Base-by-base conservation (phyloP, 2,329 filamentous ascomycete genomes). In the Colletotrichum sp. region DNA sequence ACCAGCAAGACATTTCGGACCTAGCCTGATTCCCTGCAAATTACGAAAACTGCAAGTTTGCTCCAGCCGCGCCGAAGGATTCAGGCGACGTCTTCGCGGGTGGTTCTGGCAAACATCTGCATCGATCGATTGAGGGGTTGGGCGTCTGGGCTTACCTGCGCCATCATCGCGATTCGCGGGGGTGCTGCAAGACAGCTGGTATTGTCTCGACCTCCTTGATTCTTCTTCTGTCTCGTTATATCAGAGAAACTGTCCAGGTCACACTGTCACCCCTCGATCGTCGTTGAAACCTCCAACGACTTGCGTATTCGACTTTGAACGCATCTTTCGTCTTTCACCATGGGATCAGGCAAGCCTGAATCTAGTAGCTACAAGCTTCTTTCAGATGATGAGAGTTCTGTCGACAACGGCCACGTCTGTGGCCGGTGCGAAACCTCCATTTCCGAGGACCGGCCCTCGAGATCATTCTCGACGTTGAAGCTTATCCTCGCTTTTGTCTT, bases 111-210 rank as follows among this genome's bases (percentile, higher is more conserved):
- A 52, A 52, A 52, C 43, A 21, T 21, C n/a, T 52, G 1, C 43
- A 52, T 52, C 43, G n/a, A 5, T 52, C n/a, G n/a, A 52, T 52
- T 52, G 43, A 52, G 10, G 3, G 10, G 5, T 52, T 13, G 43
- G 1, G 0, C 4, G n/a, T 21, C 43, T 3, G n/a, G 43, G n/a
- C 43, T 1, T 5, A 13, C 43, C 4, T 21, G n/a, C 43, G n/a
- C n/a, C n/a, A 52, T 21, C n/a, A 13, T 52, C 10, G n/a, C 21
- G 21, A 24, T 24, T 24, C 21, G 21, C 43, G 43, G 43, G 43
- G 43, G n/a, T n/a, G 43, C 13, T 5, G 7, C 43, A 48, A 48
- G 43, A n/a, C 18, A 5, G 10, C 9, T n/a, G 16, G 18, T 4
- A 4, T 3, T n/a, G 18, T 7, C 5, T 10, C 3, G 7, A 5